These are phyloP conservation scores for Naganishia onofrii DNA, from an alignment of 768 basidiomycete genomes.

Conservation along the genomic window DNA sequence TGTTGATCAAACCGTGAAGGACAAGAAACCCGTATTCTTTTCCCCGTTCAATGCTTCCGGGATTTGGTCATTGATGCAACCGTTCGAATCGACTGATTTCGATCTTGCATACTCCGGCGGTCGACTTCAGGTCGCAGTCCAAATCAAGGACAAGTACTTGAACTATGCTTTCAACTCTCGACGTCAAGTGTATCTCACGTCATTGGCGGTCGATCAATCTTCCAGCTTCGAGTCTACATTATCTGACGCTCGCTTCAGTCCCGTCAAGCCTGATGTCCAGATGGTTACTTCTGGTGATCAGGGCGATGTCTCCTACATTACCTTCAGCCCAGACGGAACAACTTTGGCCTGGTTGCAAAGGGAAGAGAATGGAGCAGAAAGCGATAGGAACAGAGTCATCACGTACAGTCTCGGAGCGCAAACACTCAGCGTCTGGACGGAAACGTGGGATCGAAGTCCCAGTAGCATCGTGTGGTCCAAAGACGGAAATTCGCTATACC, in stretches of 20 bases:
- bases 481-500: conserved; percentile 67
- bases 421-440: conserved; percentile 71
- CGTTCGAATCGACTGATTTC: conserved; percentile 18
- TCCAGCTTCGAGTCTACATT: background rate
- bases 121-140: conserved; percentile 72
- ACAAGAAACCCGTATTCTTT: conserved; percentile 50
- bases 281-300: conserved; percentile 75
- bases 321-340: conserved; percentile 65
- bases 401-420: conserved; percentile 70
- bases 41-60: conserved; percentile 67
- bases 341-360: conserved; percentile 86
- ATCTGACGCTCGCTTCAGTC: background rate
- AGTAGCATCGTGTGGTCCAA: conserved; percentile 66
- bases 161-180: conserved; percentile 82
- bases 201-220: conserved; percentile 16
- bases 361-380: conserved; percentile 81
- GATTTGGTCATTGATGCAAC: conserved; percentile 26
- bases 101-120: conserved; percentile 63
- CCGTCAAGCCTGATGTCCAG: conserved; percentile 46
- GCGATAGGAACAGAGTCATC: conserved; percentile 70
- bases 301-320: conserved; percentile 74
- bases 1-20: conserved; percentile 50
- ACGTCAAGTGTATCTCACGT: conserved; percentile 63
- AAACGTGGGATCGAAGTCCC: conserved; percentile 81
- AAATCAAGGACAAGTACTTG: conserved; percentile 76